These are phyloP conservation scores for Aspergillus niger DNA, from an alignment of 2,329 filamentous ascomycete genomes.

Conservation along the genomic window DNA sequence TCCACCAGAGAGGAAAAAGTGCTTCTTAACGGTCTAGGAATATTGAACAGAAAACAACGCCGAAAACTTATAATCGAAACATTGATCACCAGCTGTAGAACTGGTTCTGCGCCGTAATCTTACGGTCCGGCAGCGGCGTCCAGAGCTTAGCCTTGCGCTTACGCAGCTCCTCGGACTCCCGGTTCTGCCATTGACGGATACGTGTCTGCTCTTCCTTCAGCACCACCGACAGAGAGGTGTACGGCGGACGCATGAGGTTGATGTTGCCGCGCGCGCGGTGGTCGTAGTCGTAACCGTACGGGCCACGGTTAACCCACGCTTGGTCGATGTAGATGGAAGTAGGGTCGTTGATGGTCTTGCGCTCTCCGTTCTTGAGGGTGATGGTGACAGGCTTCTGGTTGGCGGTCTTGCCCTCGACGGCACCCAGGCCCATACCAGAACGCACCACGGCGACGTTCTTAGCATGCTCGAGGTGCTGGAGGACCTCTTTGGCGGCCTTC, in stretches of 20 bases:
- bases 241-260: conserved; percentile 68
- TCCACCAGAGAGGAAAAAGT: conserved; percentile 17
- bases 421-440: conserved; percentile 77
- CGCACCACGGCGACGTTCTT: conserved; percentile 77
- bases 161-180: conserved; percentile 74
- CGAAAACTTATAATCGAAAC: conserved; percentile 20
- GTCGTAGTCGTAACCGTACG: conserved; percentile 62
- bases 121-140: conserved; percentile 84
- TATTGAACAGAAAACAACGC: conserved; percentile 29
- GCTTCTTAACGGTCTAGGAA: conserved; percentile 26
- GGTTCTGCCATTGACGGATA: conserved; percentile 76
- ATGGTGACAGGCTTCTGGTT: conserved; percentile 57
- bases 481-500: conserved; percentile 80
- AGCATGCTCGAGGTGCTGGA: conserved; percentile 76
- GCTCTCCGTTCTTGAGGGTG: conserved; percentile 72
- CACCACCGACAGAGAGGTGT: conserved; percentile 74
- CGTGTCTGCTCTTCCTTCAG: conserved; percentile 94
- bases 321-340: conserved; percentile 88
- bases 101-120: conserved; percentile 79
- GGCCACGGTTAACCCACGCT: conserved; percentile 85
- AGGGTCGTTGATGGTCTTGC: conserved; percentile 69
- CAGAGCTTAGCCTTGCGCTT: conserved; percentile 75
- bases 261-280: conserved; percentile 75
- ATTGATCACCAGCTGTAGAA: conserved; percentile 81
- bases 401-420: conserved; percentile 22